These are phyloP conservation scores for Yamadazyma akitaensis DNA, from an alignment of 805 yeast species.

Conservation along the genomic window DNA sequence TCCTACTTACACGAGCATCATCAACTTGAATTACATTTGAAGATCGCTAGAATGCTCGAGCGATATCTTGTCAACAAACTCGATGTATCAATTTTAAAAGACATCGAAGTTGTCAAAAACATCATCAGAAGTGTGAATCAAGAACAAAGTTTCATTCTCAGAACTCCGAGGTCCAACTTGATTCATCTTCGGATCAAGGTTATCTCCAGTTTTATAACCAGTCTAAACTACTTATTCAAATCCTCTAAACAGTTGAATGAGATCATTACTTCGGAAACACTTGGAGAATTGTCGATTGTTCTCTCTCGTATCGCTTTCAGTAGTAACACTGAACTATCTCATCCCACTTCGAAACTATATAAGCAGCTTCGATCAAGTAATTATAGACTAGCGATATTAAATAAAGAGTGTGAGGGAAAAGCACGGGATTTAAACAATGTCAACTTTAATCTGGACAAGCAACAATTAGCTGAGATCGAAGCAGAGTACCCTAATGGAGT, in stretches of 20 bases:
- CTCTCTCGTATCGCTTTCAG: constrained; percentile 54
- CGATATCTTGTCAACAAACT: constrained; percentile 31
- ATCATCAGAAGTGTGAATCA: constrained; percentile 43
- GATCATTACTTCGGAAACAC: constrained; percentile 38
- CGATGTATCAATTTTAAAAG: constrained; percentile 25
- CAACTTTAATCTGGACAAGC: constrained; percentile 12
- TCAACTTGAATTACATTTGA: constrained; percentile 39
- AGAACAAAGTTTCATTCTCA: constrained; percentile 46
- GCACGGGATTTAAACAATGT: constrained; percentile 37
- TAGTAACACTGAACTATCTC: constrained; percentile 34
- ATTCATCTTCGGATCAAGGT: constrained; percentile 36
- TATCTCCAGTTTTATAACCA: constrained; percentile 38
- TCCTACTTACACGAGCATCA: constrained; percentile 39
- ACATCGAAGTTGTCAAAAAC: constrained; percentile 37
- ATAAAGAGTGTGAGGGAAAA: constrained; percentile 41
- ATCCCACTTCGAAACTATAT: constrained; percentile 36
- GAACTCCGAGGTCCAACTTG: constrained; percentile 43
- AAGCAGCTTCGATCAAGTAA: constrained; percentile 31
- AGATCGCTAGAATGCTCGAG: constrained; percentile 50
- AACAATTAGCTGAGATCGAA: constrained; percentile 33
- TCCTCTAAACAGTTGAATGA: constrained; percentile 28
- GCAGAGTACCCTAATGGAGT: constrained; percentile 53
- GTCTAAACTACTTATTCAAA: constrained; percentile 38
- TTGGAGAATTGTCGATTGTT: constrained; percentile 47
- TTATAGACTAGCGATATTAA: constrained; percentile 36